Conservation (phyloP, 805 yeast genomes). For the Ogataea philodendri region DNA sequence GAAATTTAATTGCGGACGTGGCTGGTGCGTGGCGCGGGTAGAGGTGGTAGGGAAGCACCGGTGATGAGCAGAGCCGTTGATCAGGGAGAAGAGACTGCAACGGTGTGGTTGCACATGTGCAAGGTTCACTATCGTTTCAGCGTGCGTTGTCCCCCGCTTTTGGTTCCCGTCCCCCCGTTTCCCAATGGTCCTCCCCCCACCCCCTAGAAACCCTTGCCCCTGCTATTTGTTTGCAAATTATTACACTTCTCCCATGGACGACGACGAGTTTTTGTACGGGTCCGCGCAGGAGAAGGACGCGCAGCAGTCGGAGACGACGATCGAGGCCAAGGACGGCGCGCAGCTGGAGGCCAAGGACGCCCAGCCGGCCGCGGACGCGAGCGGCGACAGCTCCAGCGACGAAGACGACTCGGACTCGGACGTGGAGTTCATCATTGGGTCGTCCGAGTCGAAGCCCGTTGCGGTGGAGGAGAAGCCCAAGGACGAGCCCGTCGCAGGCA, state of each 20-base stretch:
- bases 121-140: too few relatives aligned
- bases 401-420: constrained; percentile 51
- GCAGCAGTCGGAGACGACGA: constrained; percentile 21
- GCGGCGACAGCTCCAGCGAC: constrained; percentile 28
- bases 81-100: too few relatives aligned
- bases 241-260: constrained; percentile 39
- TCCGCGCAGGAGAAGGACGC: constrained; percentile 37
- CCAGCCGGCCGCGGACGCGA: constrained; percentile 17
- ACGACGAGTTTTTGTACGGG: constrained; percentile 67
- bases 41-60: too few relatives aligned
- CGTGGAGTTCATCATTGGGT: constrained; percentile 78
- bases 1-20: neutral
- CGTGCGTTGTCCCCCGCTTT: too few relatives aligned
- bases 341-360: constrained; percentile 27
- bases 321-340: constrained; percentile 24
- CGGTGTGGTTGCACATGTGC: too few relatives aligned
- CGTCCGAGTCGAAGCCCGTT: constrained; percentile 30
- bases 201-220: too few relatives aligned
- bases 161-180: too few relatives aligned
- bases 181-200: neutral
- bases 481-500: constrained; percentile 19
- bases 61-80: too few relatives aligned
- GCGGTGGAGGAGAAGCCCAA: constrained; percentile 17
- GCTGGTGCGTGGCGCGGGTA: constrained; percentile 3
- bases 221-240: too few relatives aligned